Evolutionary conservation across 306 rosid genomes (phyloP).

Genomic region (Citrullus amarus): DNA sequence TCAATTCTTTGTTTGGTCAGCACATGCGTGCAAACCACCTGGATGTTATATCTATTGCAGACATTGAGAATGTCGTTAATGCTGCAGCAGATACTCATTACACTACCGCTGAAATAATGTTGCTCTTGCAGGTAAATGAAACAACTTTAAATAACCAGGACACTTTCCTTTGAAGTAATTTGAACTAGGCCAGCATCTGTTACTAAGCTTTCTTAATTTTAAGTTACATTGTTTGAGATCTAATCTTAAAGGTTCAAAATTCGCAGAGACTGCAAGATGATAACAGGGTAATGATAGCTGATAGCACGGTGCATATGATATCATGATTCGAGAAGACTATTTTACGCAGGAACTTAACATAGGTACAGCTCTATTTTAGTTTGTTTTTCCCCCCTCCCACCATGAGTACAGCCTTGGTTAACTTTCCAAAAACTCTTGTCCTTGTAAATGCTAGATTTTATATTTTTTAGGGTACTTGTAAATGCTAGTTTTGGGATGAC

Average conservation of each 20-base stretch:
- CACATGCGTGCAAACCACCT: slow-evolving; percentile 67
- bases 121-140: slow-evolving; percentile 53
- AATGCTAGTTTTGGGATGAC: background rate
- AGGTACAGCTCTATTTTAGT: background rate
- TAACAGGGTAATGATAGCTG: slow-evolving; percentile 72
- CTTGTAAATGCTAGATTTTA: background rate
- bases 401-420: background rate
- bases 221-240: background rate
- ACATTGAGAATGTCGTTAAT: slow-evolving; percentile 52
- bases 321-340: slow-evolving; percentile 22
- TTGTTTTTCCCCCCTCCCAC: background rate
- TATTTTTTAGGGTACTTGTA: background rate
- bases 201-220: background rate
- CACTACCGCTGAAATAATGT: slow-evolving; percentile 41
- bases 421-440: background rate
- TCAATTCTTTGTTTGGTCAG: slow-evolving; percentile 67
- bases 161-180: background rate
- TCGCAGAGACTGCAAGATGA: slow-evolving; percentile 77
- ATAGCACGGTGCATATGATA: slow-evolving; percentile 65
- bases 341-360: background rate
- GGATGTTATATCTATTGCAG: slow-evolving; percentile 53
- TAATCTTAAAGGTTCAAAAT: slow-evolving; percentile 3
- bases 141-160: background rate
- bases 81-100: slow-evolving; percentile 31
- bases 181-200: background rate